phyloP scores from a whole-genome alignment of 768 basidiomycete genomes.

The Trametes maxima region DNA sequence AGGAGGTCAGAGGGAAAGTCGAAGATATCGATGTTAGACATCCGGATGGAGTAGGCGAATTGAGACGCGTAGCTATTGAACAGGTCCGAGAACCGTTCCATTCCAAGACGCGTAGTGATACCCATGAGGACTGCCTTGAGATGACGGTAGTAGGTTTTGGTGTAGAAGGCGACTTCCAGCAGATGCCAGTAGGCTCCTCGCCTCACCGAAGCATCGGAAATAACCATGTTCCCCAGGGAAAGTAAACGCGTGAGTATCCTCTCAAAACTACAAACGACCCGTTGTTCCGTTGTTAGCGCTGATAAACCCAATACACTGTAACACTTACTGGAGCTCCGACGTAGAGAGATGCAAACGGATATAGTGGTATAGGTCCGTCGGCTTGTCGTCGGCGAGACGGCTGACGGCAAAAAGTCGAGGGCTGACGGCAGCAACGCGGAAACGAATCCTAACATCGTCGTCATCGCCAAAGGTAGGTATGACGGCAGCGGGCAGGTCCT shows the following conservation, averaged over 20 bases:
- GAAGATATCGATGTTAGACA: conserved; percentile 50
- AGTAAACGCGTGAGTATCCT: conserved; percentile 70
- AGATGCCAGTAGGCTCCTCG: conserved; percentile 89
- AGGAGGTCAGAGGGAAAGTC: conserved; percentile 70
- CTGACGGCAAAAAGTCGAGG: conserved; percentile 59
- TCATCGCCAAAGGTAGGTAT: conserved; percentile 63
- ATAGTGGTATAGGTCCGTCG: conserved; percentile 46
- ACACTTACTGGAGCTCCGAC: conserved; percentile 53
- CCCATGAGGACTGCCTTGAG: conserved; percentile 57
- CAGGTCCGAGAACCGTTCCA: conserved; percentile 59
- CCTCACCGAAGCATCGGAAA: conserved; percentile 74
- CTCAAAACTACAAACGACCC: conserved; percentile 5
- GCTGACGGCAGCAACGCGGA: conserved; percentile 66
- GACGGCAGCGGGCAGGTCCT: conserved; percentile 46
- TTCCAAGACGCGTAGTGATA: conserved; percentile 68
- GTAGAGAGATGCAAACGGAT: conserved; percentile 49
- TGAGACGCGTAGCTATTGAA: conserved; percentile 82
- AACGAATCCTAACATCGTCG: conserved; percentile 81
- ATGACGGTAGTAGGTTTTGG: conserved; percentile 39
- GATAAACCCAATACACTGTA: neutral
- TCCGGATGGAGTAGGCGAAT: conserved; percentile 66
- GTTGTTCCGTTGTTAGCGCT: no score
- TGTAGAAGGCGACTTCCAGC: conserved; percentile 64
- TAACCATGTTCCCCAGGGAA: conserved; percentile 74
- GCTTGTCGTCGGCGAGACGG: conserved; percentile 35